Evolutionary conservation across 2,329 filamentous ascomycete species (phyloP).

Genomic region (Paraconiothyrium sp.): DNA sequence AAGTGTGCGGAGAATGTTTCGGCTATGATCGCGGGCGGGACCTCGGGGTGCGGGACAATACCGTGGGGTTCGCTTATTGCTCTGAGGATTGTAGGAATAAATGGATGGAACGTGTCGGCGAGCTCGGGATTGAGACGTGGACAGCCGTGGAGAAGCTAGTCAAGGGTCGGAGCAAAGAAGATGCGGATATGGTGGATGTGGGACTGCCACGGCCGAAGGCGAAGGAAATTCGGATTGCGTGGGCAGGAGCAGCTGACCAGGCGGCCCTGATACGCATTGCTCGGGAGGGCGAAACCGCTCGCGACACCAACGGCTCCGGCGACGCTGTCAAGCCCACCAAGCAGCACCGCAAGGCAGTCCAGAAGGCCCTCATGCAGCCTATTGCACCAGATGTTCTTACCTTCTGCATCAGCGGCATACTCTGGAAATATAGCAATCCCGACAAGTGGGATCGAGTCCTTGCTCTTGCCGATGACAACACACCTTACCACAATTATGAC

Average conservation of each 20-base stretch:
- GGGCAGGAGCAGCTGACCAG: slow-evolving; percentile 35
- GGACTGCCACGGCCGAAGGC: slow-evolving; percentile 37
- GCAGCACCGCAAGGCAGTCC: slow-evolving; percentile 43
- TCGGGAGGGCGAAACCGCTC: slow-evolving; percentile 22
- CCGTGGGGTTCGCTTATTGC: slow-evolving; percentile 57
- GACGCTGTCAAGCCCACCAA: slow-evolving; percentile 36
- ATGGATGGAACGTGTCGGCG: slow-evolving; percentile 46
- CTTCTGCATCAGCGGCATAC: slow-evolving; percentile 54
- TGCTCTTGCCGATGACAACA: slow-evolving; percentile 52
- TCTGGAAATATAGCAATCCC: slow-evolving; percentile 45
- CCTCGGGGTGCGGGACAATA: slow-evolving; percentile 49
- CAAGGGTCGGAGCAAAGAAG: slow-evolving; percentile 42
- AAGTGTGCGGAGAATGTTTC: slow-evolving; percentile 61
- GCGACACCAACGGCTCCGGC: slow-evolving; percentile 3
- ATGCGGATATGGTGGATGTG: slow-evolving; percentile 45
- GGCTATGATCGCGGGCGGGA: slow-evolving; percentile 56
- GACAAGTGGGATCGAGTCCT: slow-evolving; percentile 45
- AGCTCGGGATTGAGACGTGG: slow-evolving; percentile 46
- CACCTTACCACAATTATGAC: slow-evolving; percentile 52
- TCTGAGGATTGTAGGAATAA: slow-evolving; percentile 42
- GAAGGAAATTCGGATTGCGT: slow-evolving; percentile 40
- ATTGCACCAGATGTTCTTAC: slow-evolving; percentile 52
- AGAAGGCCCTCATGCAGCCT: slow-evolving; percentile 39
- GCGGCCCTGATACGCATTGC: slow-evolving; percentile 40
- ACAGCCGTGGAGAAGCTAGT: slow-evolving; percentile 45